Evolutionary conservation across 2,329 filamentous ascomycete species (phyloP), one percentile per base, ranked within the genome.

Genomic region (Elsinoe perseae): DNA sequence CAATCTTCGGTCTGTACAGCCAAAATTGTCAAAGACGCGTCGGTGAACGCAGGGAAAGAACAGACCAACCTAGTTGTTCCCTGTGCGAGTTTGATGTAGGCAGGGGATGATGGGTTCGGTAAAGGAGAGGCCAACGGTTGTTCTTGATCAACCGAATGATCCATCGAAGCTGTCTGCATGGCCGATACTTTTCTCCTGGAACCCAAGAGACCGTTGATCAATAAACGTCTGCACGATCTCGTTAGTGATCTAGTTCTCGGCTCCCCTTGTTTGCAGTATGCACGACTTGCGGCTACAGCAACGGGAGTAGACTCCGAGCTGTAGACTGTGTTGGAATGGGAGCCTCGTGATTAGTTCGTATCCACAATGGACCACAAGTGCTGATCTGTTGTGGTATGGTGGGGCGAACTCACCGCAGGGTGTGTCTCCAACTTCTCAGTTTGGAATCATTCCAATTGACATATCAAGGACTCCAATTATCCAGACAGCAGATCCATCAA

Each of bases 81-180:
- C 48, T 38, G 30, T 10, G 48, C 48, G 48, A 52, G 48, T 38
- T 52, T 52, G 48, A 52, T 52, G 48, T 52, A 52, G 9, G 48
- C 28, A 52, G 48, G 48, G n/a, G 48, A 52, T 23, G 25, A 16
- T 28, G 27, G 30, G 32, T 34, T 20, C 25, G 38, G 48, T 52
- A 52, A 52, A 52, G 48, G 48, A 38, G 48, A 52, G 28, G 28
- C 28, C 48, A 36, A 28, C 48, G 48, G 25, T 38, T 38, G 20
- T 21, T 52, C 48, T n/a, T n/a, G n/a, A n/a, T n/a, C n/a, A n/a
- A n/a, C n/a, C n/a, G n/a, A n/a, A n/a, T n/a, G n/a, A n/a, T n/a
- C n/a, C 36, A 52, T 38, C 18, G 48, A 38, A 52, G 48, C 48
- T 52, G 48, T 52, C 28, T 52, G 48, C 48, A 52, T 52, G 48